Base-by-base conservation (phyloP, 805 yeast genomes). In the Yarrowia divulgata region DNA sequence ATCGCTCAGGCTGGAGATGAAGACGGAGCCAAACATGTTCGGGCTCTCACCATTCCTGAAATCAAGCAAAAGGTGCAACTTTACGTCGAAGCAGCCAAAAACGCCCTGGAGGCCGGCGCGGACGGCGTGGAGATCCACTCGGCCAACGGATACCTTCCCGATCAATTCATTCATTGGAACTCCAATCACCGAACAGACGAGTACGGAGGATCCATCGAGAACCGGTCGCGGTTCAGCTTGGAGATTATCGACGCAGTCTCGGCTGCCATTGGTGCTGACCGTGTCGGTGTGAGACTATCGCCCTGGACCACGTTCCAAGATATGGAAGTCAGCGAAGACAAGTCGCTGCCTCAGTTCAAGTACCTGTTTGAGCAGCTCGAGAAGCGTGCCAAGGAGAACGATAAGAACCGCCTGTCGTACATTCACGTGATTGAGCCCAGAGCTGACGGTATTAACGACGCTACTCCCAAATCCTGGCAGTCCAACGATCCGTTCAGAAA, bases 61-160 rank as follows among this genome's bases (percentile, higher is more conserved):
- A 82, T 89, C 71, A 74, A 82, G 49, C 75, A 77, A 0, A 69
- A 82, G 39, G 79, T 84, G n/a, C 74, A 81, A 43, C 78, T 78
- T 16, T 89, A 81, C 74, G 86, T 80, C 13, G 72, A 72, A 0
- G 88, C 89, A 23, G 88, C 90, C 1, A 79, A 79, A 69, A 81
- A 82, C 71, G 86, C 90, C 1, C 77, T 82, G 39, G 81, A 79
- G 7, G 82, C 87, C 12, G 86, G 88, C 0, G 83, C 85, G 67
- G 92, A 89, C 76, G 87, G 88, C 72, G 84, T 89, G 50, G 91
- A 87, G 74, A 79, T 88, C 70, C 90, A 88, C 76, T 82, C 80
- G 39, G 91, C 92, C 32, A 85, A 88, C 75, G 90, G 90, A 0
- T 87, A 85, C 72, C 76, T 87, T 57, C 71, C 84, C 55, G 80